A percentile compares a stretch with the other conserved stretches of the same genome.
Evolutionary conservation across 176 grass and related monocot genomes (phyloP).

Genomic region (Elaeis guineensis): DNA sequence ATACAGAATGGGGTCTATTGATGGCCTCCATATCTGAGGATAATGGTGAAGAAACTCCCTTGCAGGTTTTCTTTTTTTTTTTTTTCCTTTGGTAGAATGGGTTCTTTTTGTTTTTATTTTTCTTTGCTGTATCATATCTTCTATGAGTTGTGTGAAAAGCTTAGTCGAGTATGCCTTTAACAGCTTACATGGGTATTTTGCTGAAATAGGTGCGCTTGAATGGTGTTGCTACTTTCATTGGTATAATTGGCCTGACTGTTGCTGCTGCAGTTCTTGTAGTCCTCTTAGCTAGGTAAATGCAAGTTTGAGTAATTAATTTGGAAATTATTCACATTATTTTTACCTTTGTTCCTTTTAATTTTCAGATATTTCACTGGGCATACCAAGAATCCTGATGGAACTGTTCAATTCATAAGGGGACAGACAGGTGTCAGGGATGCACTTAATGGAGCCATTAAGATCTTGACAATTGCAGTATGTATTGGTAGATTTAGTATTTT

Average conservation of each 20-base stretch:
- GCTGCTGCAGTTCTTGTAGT: constrained; percentile 72
- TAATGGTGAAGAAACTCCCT: constrained; percentile 96
- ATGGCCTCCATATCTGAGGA: constrained; percentile 98
- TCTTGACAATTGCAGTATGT: constrained; percentile 88
- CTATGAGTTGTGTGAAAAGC: too few species aligned
- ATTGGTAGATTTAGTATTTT: constrained; percentile 21
- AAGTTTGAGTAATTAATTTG: constrained; percentile 17
- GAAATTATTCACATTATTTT: neutral
- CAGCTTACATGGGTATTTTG: constrained; percentile 1
- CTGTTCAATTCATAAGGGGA: constrained; percentile 65
- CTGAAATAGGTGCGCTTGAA: constrained; percentile 80
- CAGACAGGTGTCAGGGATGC: constrained; percentile 52
- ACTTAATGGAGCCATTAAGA: constrained; percentile 89
- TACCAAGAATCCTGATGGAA: constrained; percentile 71
- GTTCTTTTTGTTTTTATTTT: neutral
- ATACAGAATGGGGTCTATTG: constrained; percentile 96
- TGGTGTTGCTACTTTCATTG: constrained; percentile 95
- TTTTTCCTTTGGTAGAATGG: constrained; percentile 9
- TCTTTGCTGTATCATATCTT: neutral
- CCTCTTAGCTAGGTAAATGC: constrained; percentile 71
- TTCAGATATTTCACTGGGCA: constrained; percentile 89
- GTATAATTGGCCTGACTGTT: constrained; percentile 77
- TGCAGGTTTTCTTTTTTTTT: constrained; percentile 63
- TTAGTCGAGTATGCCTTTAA: too few species aligned
- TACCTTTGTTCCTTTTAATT: neutral